Percentiles rank a stretch among this genome's conserved stretches.
phyloP scores from a whole-genome alignment of 2,329 filamentous ascomycete genomes.

The Paraphoma chrysanthemicola region DNA sequence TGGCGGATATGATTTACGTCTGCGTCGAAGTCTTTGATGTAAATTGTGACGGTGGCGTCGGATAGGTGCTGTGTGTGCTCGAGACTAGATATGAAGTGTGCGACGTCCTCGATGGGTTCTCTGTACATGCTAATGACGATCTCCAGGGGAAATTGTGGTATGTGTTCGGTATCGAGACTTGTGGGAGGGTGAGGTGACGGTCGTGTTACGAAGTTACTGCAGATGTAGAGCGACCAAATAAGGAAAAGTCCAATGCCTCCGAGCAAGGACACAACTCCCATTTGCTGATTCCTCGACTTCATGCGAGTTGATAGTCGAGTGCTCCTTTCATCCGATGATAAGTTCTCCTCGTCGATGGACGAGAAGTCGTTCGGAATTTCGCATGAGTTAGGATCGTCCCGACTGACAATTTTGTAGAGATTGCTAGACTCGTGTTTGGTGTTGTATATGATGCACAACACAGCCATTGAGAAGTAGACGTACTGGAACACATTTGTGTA shows the following conservation, averaged over 20 bases:
- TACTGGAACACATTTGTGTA: conserved; percentile 25
- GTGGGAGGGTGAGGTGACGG: conserved; percentile 1
- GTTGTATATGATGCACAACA: conserved; percentile 11
- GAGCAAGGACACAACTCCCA: too few species aligned
- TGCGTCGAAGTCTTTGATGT: conserved; percentile 41
- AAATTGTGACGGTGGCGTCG: conserved; percentile 34
- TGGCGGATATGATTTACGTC: conserved; percentile 24
- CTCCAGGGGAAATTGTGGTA: conserved; percentile 28
- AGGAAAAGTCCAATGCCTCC: conserved; percentile 9
- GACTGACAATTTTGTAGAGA: too few species aligned
- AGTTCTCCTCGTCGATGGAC: too few species aligned
- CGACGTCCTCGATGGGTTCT: conserved; percentile 36
- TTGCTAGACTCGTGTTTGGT: background rate
- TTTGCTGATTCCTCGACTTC: too few species aligned
- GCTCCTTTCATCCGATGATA: too few species aligned
- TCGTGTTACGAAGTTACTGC: conserved; percentile 22
- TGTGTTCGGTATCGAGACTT: conserved; percentile 27
- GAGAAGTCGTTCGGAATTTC: too few species aligned
- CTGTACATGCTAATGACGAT: conserved; percentile 50
- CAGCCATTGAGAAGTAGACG: conserved; percentile 20
- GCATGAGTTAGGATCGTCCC: too few species aligned
- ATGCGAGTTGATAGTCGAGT: too few species aligned
- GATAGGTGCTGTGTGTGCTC: conserved; percentile 26
- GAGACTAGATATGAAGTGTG: conserved; percentile 27
- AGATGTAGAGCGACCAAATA: conserved; percentile 23